Percentiles rank a stretch among this genome's conserved stretches.
These are phyloP conservation scores for Pseudofabraea citricarpa DNA, from an alignment of 2,329 filamentous ascomycete species.

Conservation along the genomic window DNA sequence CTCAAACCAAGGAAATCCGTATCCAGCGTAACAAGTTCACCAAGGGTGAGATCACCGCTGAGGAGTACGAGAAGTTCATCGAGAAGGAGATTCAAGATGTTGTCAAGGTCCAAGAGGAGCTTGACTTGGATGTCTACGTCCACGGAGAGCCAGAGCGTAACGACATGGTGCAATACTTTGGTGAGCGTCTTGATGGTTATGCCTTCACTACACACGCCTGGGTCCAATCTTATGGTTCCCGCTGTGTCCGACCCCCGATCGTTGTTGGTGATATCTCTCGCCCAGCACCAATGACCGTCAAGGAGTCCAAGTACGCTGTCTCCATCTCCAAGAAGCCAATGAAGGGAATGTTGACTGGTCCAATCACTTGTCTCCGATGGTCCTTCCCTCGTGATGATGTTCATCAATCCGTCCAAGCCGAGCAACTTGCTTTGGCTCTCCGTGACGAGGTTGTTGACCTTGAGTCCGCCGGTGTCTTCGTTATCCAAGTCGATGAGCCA, in stretches of 20 bases:
- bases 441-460: slow-evolving; percentile 98
- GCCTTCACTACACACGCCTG: slow-evolving; percentile 98
- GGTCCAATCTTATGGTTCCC: slow-evolving; percentile 98
- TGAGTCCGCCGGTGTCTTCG: slow-evolving; percentile 90
- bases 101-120: slow-evolving; percentile 96
- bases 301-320: slow-evolving; percentile 99
- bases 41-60: slow-evolving; percentile 91
- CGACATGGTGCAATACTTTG: slow-evolving; percentile 99
- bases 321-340: slow-evolving; percentile 97
- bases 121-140: slow-evolving; percentile 93
- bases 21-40: slow-evolving; percentile 96
- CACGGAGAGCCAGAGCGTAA: slow-evolving; percentile 99
- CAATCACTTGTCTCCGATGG: slow-evolving; percentile 98
- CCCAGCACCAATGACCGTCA: slow-evolving; percentile 96
- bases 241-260: slow-evolving; percentile 96
- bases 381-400: slow-evolving; percentile 99
- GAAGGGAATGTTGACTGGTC: slow-evolving; percentile 99
- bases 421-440: slow-evolving; percentile 97
- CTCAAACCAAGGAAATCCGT: slow-evolving; percentile 98
- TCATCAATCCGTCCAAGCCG: slow-evolving; percentile 97
- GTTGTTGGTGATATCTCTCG: slow-evolving; percentile 98
- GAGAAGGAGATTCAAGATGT: slow-evolving; percentile 97
- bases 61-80: slow-evolving; percentile 98
- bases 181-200: slow-evolving; percentile 94
- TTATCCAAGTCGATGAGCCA: slow-evolving; percentile 99